phyloP scores from a whole-genome alignment of 345 rosid genomes.

The Stellera chamaejasme region DNA sequence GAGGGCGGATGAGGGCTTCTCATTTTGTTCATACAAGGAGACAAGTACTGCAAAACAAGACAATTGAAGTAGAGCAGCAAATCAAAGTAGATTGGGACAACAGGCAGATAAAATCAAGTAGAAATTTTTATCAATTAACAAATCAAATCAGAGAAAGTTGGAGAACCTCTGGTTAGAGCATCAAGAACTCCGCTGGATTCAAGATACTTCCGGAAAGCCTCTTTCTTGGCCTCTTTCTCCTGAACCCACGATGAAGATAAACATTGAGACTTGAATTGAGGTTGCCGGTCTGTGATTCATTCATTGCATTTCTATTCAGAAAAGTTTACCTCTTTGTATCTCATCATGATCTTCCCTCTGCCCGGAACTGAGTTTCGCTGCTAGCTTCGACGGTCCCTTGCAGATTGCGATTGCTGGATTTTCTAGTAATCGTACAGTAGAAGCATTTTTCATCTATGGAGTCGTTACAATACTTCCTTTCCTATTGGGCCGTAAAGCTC shows the following conservation, averaged over 20 bases:
- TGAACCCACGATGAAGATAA: slow-evolving; percentile 16
- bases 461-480: no score
- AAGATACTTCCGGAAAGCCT: slow-evolving; percentile 80
- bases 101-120: slow-evolving; percentile 1
- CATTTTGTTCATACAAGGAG: slow-evolving; percentile 82
- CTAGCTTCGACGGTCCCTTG: no score
- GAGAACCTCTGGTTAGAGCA: slow-evolving; percentile 72
- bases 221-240: slow-evolving; percentile 93
- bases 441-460: no score
- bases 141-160: not conserved
- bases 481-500: no score
- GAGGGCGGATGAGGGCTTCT: slow-evolving; percentile 81
- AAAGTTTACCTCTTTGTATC: slow-evolving; percentile 37
- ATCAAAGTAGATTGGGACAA: not conserved
- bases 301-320: not conserved
- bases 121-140: not conserved
- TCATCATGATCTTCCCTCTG: slow-evolving; percentile 33
- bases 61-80: not conserved
- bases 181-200: slow-evolving; percentile 80
- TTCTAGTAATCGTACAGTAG: no score
- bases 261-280: not conserved
- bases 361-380: no score
- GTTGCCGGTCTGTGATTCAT: no score
- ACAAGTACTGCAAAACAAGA: slow-evolving; percentile 50
- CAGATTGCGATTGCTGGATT: no score